Base-by-base conservation (phyloP, 2,329 filamentous ascomycete genomes). In the Cladophialophora yegresii region DNA sequence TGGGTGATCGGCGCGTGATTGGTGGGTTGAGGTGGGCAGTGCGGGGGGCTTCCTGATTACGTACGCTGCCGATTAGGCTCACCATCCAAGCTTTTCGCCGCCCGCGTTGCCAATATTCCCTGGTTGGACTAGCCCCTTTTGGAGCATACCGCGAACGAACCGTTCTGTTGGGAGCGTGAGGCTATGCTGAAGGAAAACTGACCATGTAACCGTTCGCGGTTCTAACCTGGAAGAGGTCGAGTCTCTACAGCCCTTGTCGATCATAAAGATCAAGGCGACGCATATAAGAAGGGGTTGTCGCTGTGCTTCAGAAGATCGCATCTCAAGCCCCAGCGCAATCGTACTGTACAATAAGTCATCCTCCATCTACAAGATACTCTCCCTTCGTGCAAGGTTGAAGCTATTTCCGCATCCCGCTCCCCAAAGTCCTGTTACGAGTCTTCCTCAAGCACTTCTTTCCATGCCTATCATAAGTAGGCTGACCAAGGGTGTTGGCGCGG, bases 401-500 rank as follows among this genome's bases (percentile, higher is more conserved):
- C 36, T 43, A 16, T 16, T 43, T 43, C 36, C 36, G 16, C 13
- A 20, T 16, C 36, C 6, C 8, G n/a, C 16, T 43, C 16, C 36
- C 36, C 1, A 43, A 3, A 43, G n/a, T 6, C 7, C 5, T 8
- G 4, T 20, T 43, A 8, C 0, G 8, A 43, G 2, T 4, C 23
- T 28, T 50, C 47, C 20, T 28, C 10, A 3, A 13, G 10, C 47
- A 12, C 13, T 13, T 13, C 22, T 50, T 9, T 8, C 23, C 13
- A 65, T 65, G 63, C 66, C 66, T 36, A 57, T 68, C 28, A 54
- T 65, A 36, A 64, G 47, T 30, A 63, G 30, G 33, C 47, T 68
- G n/a, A 53, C 69, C 54, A 66, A 68, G 45, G 65, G 63, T 26
- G 61, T 70, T 20, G 65, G 64, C 50, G 55, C 62, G 28, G 65